Conservation (phyloP, 2,329 filamentous ascomycete genomes). For the Fusarium compactum region DNA sequence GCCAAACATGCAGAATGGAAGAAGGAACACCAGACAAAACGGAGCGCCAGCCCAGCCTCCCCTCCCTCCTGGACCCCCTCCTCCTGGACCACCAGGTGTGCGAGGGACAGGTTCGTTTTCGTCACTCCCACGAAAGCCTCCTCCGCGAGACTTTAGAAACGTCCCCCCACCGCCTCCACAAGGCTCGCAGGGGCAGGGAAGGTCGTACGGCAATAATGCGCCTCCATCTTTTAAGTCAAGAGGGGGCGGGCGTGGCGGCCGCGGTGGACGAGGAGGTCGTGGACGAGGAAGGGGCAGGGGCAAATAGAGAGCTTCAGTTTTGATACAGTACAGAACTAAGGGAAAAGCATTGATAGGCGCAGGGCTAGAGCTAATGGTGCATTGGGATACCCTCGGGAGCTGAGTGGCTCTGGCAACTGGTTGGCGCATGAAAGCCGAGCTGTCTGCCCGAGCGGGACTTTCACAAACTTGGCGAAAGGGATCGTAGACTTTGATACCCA, state of each 20-base stretch:
- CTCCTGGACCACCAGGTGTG: conserved; percentile 45
- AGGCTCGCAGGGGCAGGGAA: conserved; percentile 21
- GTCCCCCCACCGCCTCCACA: conserved; percentile 48
- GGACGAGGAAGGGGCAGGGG: conserved; percentile 49
- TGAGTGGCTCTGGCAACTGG: conserved; percentile 31
- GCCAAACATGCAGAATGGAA: conserved; percentile 42
- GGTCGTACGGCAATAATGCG: conserved; percentile 28
- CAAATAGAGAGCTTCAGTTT: conserved; percentile 35
- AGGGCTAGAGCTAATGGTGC: conserved; percentile 20
- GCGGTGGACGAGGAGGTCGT: conserved; percentile 47
- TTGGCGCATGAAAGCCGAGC: conserved; percentile 34
- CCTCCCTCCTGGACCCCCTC: conserved; percentile 56
- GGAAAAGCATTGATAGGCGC: conserved; percentile 17
- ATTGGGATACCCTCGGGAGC: conserved; percentile 24
- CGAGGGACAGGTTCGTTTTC: conserved; percentile 43
- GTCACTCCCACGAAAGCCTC: conserved; percentile 50
- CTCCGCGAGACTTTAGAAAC: conserved; percentile 46
- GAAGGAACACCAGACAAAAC: conserved; percentile 35
- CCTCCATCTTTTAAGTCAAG: conserved; percentile 38
- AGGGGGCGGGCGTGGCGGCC: conserved; percentile 42
- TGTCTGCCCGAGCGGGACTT: conserved; percentile 31
- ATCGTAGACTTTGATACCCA: conserved; percentile 42
- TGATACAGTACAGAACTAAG: background rate
- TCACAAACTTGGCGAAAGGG: conserved; percentile 29
- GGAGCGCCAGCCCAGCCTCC: conserved; percentile 50